Percentiles rank a stretch among this genome's conserved stretches.
Evolutionary conservation across 78 protist genomes (phyloP).

Genomic region (Ministeria vibrans): DNA sequence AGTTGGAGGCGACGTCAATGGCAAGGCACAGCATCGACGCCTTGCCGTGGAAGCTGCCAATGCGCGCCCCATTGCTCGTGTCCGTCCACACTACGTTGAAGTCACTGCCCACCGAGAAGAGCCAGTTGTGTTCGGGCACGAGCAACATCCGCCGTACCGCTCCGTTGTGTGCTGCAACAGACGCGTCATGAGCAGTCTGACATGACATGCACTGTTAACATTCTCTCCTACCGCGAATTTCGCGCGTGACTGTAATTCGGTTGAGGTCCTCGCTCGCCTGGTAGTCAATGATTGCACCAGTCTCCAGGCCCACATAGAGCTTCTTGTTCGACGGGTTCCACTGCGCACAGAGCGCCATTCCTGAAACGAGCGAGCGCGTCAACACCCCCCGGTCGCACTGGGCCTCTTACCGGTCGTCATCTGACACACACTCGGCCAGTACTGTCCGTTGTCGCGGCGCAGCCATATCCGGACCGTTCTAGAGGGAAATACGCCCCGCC

Average conservation of each 20-base stretch:
- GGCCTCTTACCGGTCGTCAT: too few species aligned
- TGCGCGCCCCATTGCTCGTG: neutral
- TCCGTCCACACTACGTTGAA: neutral
- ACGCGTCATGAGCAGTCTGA: neutral
- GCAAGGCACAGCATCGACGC: neutral
- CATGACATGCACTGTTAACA: neutral
- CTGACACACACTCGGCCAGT: conserved; percentile 3
- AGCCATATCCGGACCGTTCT: too few species aligned
- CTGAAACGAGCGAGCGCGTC: too few species aligned
- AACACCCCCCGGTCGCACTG: too few species aligned
- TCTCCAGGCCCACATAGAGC: conserved; percentile 2
- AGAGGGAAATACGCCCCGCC: too few species aligned
- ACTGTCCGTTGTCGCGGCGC: conserved; percentile 5
- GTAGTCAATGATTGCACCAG: neutral
- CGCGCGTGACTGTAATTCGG: neutral
- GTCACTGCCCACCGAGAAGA: conserved; percentile 4
- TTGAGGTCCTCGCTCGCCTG: neutral
- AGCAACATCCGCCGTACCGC: neutral
- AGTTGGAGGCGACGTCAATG: neutral
- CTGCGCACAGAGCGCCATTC: neutral
- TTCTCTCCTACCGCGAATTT: neutral
- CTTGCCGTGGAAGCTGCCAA: neutral
- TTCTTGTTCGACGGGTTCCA: neutral
- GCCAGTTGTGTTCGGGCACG: neutral
- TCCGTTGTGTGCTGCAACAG: neutral